A percentile compares a stretch with the other conserved stretches of the same genome.
phyloP scores from a whole-genome alignment of 352 stramenopile species.

The Phytophthora idaei region DNA sequence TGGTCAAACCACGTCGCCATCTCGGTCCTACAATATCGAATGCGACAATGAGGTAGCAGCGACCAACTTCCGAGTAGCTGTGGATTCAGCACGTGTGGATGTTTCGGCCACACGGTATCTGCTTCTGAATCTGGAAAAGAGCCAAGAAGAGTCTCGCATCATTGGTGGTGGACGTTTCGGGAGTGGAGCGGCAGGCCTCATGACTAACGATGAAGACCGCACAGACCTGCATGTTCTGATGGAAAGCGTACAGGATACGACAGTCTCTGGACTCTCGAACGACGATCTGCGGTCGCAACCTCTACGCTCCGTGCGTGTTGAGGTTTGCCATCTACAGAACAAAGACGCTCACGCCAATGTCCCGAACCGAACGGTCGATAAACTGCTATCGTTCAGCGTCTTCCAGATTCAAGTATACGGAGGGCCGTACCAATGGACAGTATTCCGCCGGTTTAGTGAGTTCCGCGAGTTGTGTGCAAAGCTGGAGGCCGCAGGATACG shows the following conservation, averaged over 20 bases:
- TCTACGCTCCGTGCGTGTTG: conserved; percentile 78
- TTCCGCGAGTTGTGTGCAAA: conserved; percentile 65
- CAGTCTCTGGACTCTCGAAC: conserved; percentile 70
- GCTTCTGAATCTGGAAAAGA: conserved; percentile 85
- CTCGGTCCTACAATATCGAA: conserved; percentile 71
- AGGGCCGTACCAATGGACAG: conserved; percentile 84
- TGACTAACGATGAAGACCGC: conserved; percentile 65
- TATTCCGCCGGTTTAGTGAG: conserved; percentile 87
- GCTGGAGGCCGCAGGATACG: conserved; percentile 53
- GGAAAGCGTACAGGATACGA: conserved; percentile 83
- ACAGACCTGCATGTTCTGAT: conserved; percentile 79
- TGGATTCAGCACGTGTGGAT: conserved; percentile 77
- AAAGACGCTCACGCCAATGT: conserved; percentile 87
- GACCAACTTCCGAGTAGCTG: conserved; percentile 79
- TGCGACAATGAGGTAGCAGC: conserved; percentile 66
- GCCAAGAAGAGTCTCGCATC: conserved; percentile 68
- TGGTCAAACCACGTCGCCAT: conserved; percentile 47
- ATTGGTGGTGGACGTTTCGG: conserved; percentile 16
- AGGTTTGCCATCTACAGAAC: conserved; percentile 88
- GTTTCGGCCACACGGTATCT: conserved; percentile 78
- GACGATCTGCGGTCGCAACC: conserved; percentile 78
- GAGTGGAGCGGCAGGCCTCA: conserved; percentile 15
- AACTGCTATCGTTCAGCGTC: conserved; percentile 81
- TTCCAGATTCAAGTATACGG: conserved; percentile 87
- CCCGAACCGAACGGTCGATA: conserved; percentile 67